Evolutionary conservation across 164 flowering plant species (phyloP).

Genomic region (Warburgia ugandensis): DNA sequence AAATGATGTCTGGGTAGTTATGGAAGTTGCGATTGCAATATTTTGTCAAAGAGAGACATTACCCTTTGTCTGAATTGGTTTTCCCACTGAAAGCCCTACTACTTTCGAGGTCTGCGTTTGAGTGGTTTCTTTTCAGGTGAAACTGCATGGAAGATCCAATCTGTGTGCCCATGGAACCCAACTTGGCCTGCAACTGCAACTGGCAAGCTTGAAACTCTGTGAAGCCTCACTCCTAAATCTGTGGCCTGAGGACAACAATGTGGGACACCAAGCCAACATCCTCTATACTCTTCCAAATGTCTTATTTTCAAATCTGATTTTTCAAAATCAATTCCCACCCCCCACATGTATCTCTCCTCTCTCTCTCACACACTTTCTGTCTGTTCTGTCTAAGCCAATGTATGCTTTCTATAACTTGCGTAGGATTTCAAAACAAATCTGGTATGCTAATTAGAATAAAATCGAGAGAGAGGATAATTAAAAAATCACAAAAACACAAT

Average conservation of each 20-base stretch:
- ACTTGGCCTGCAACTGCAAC: slow-evolving; percentile 33
- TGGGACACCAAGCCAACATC: slow-evolving; percentile 97
- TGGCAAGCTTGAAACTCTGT: slow-evolving; percentile 75
- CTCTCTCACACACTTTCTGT: slow-evolving; percentile 1
- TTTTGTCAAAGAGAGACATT: slow-evolving; percentile 57
- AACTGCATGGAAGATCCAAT: slow-evolving; percentile 73
- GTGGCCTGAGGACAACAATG: slow-evolving; percentile 89
- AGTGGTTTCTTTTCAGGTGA: slow-evolving; percentile 53
- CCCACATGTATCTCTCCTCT: neutral
- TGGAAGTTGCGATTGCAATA: slow-evolving; percentile 45
- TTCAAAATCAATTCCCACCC: neutral
- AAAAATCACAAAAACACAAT: slow-evolving; percentile 6
- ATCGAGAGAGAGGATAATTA: slow-evolving; percentile 19
- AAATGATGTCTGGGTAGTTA: slow-evolving; percentile 26
- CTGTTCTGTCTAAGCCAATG: slow-evolving; percentile 1
- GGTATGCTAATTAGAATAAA: too few relatives aligned
- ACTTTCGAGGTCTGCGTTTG: slow-evolving; percentile 58
- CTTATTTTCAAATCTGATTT: neutral
- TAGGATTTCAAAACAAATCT: too few relatives aligned
- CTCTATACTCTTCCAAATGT: slow-evolving; percentile 43
- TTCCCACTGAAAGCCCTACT: slow-evolving; percentile 54
- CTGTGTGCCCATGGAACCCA: slow-evolving; percentile 86
- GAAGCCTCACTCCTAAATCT: slow-evolving; percentile 79
- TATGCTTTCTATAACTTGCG: slow-evolving; percentile 6
- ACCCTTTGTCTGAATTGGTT: slow-evolving; percentile 34